Evolutionary conservation across 1,284 basidiomycete genomes (phyloP).

Genomic region (Irpex sp.): DNA sequence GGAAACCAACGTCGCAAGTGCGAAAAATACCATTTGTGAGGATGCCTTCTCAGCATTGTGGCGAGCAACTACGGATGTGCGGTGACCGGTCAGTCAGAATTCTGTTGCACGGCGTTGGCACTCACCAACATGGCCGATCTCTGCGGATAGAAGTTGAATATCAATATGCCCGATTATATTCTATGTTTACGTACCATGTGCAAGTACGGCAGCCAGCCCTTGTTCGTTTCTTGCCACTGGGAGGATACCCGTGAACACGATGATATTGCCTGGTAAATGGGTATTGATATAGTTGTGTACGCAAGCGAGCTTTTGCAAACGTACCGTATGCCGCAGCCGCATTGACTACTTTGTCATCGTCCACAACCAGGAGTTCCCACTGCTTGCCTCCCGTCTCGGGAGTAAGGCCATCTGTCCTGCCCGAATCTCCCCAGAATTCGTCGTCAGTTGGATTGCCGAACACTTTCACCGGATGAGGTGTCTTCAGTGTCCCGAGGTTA

Average conservation of each 20-base stretch:
- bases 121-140: constrained; percentile 83
- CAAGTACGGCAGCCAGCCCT: constrained; percentile 83
- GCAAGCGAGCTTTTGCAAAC: constrained; percentile 10
- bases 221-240: constrained; percentile 78
- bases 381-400: constrained; percentile 34
- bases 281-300: not conserved
- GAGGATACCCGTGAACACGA: constrained; percentile 90
- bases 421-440: not conserved
- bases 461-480: constrained; percentile 10
- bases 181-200: constrained; percentile 63
- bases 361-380: constrained; percentile 82
- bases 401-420: not conserved
- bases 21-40: constrained; percentile 51
- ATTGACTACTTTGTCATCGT: constrained; percentile 74
- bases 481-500: constrained; percentile 62
- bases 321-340: constrained; percentile 77
- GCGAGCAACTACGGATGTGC: constrained; percentile 54
- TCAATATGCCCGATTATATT: not conserved
- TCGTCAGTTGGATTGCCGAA: not conserved
- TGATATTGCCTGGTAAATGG: constrained; percentile 56
- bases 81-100: constrained; percentile 2
- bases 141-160: constrained; percentile 33
- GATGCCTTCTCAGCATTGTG: constrained; percentile 74
- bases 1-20: constrained; percentile 36
- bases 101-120: not conserved